These are phyloP conservation scores for Silybum marianum DNA, from an alignment of 129 eudicot genomes.

Conservation along the genomic window DNA sequence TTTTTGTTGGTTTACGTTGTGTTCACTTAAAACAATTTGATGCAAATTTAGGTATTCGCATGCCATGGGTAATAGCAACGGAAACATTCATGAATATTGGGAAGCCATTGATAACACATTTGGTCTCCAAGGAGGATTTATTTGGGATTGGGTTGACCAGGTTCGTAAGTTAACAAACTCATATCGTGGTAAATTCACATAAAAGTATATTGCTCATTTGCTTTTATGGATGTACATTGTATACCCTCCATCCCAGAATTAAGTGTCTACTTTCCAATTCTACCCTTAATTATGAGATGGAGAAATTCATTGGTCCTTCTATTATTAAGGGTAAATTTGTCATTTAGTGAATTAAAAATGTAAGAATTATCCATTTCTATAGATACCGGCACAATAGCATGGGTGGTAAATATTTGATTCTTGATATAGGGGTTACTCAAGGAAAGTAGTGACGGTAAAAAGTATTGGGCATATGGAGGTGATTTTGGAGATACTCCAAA, in stretches of 20 bases:
- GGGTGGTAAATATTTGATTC: background rate
- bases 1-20: background rate
- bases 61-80: constrained; percentile 98
- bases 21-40: background rate
- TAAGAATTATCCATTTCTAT: background rate
- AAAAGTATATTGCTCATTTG: background rate
- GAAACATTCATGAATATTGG: constrained; percentile 86
- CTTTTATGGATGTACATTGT: background rate
- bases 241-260: background rate
- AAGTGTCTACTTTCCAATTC: background rate
- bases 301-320: background rate
- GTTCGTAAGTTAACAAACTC: constrained; percentile 29
- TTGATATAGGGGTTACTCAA: constrained; percentile 65
- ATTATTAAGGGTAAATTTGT: background rate
- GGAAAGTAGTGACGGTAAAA: constrained; percentile 65
- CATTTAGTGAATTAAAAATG: background rate
- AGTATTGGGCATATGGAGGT: constrained; percentile 97
- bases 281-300: background rate
- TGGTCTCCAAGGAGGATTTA: constrained; percentile 99
- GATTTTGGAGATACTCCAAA: constrained; percentile 90
- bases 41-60: constrained; percentile 74
- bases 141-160: constrained; percentile 99
- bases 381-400: background rate
- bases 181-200: background rate
- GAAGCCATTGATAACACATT: constrained; percentile 88